A percentile compares a stretch with the other conserved stretches of the same genome.
Evolutionary conservation across 2,329 filamentous ascomycete species (phyloP).

Genomic region (Colletotrichum endophyticum): DNA sequence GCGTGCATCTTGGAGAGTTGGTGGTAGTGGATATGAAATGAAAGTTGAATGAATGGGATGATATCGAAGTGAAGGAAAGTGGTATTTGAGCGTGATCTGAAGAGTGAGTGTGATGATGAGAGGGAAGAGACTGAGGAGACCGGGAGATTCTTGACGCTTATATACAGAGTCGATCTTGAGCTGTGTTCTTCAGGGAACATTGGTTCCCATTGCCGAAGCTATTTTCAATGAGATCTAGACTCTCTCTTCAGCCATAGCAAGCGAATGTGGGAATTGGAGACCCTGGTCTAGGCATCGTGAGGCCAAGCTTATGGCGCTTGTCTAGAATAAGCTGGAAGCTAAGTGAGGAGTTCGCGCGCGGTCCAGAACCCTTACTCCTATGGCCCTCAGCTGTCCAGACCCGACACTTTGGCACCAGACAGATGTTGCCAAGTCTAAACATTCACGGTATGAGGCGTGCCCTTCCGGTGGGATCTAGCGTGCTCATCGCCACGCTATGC

Average conservation of each 20-base stretch:
- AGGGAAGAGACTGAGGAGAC: neutral
- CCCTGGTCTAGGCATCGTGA: neutral
- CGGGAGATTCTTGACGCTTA: neutral
- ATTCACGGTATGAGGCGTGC: neutral
- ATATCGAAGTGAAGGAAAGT: neutral
- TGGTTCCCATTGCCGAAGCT: neutral
- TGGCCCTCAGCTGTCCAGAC: neutral
- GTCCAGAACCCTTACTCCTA: neutral
- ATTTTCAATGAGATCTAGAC: neutral
- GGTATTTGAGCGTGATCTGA: neutral
- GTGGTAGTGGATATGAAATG: neutral
- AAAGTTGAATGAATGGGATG: neutral
- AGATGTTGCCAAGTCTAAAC: neutral
- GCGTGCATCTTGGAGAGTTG: constrained; percentile 2
- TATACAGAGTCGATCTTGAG: neutral
- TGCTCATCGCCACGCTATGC: neutral
- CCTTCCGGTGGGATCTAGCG: neutral
- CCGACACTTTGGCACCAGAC: neutral
- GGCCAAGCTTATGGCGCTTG: neutral
- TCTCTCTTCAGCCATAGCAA: neutral
- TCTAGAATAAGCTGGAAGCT: neutral
- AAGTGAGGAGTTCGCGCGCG: neutral
- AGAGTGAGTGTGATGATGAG: neutral
- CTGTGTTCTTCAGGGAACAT: neutral
- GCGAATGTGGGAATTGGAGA: neutral